Base-by-base conservation (phyloP, 2,329 filamentous ascomycete genomes). In the Colletotrichum tamarilloi region DNA sequence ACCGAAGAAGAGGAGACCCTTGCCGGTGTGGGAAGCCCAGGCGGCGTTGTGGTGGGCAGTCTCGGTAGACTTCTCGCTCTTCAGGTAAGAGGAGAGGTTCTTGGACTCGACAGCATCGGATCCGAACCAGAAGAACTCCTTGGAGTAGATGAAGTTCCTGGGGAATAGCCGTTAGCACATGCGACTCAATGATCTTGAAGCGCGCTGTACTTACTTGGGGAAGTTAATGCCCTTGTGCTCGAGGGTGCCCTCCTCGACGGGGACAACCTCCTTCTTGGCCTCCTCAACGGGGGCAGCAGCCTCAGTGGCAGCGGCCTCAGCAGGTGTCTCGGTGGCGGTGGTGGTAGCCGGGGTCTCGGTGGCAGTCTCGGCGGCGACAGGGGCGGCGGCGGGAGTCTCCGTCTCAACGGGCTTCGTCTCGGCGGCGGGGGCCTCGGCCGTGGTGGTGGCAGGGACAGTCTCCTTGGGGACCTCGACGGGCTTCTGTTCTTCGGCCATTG, bases 1-100 rank as follows among this genome's bases (percentile, higher is more conserved):
- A 80, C 93, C 92, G 85, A 94, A 94, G 89, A 97, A 98, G 55
- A 98, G 88, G 24, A 98, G 93, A 81, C 97, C 97, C 89, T 97
- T 97, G 83, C 96, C 96, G 73, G 96, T 98, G 88, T 97, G 92
- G 78, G 92, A 92, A 76, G 96, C 95, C 95, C 97, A 98, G 46
- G 97, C 93, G 77, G 92, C 93, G 78, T 93, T 93, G 77, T 94
- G 89, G 86, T 97, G 93, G 74, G 93, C 92, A 77, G 92, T 84
- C 75, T 89, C 88, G 67, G 92, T 88, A 69, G 92, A 88, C 92
- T 98, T 98, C 90, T 98, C 95, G 80, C 91, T 92, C 85, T 95
- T 94, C 78, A 97, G 89, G 87, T 96, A 98, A 78, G 89, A 86
- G 77, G 88, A 84, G 70, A 98, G 89, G 81, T 92, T 89, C 85